Evolutionary conservation across 352 stramenopile species (phyloP), one percentile per base, ranked within the genome.

Genomic region (Peronospora farinosa): DNA sequence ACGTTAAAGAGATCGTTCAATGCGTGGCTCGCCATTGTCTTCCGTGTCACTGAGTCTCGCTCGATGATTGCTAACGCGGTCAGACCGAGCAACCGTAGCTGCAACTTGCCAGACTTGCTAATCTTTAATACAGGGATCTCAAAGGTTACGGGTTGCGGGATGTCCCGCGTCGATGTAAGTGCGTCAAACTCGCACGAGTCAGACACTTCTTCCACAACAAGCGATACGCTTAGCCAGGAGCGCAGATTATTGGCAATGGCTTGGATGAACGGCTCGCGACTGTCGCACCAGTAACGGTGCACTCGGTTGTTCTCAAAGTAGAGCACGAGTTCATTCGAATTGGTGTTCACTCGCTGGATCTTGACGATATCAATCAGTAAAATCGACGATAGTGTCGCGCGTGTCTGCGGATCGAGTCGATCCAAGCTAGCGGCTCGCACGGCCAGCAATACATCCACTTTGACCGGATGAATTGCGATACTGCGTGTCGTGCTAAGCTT

Each of bases 251-350:
- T 94, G 0, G 77, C 78, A 15, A 94, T 81, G 2, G 81, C 78
- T 48, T 91, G 80, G 21, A 94, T 92, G 46, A 94, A 92, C 19
- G 84, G 79, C 53, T 94, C 84, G 6, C 84, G 80, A 45, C 76
- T 83, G 44, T 94, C 81, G 35, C 77, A 86, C 81, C 78, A 91
- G 48, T 91, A 94, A n/a, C 84, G 77, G 48, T 92, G 78, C 30
- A 91, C 74, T n/a, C 80, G 70, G 35, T 89, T 89, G 61, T 90
- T 89, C 31, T 94, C 78, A 31, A 78, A 94, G 65, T 92, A 94
- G 0, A 94, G 42, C 25, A 94, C 46, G 12, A 94, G 40, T 35
- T 90, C 79, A n/a, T 74, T 89, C 8, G 81, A 88, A 46, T 94
- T 91, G 19, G 72, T 87, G 39, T 69, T 88, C 23, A 94, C 73